Evolutionary conservation across 345 rosid genomes (phyloP).

Genomic region (Triadica sebifera): DNA sequence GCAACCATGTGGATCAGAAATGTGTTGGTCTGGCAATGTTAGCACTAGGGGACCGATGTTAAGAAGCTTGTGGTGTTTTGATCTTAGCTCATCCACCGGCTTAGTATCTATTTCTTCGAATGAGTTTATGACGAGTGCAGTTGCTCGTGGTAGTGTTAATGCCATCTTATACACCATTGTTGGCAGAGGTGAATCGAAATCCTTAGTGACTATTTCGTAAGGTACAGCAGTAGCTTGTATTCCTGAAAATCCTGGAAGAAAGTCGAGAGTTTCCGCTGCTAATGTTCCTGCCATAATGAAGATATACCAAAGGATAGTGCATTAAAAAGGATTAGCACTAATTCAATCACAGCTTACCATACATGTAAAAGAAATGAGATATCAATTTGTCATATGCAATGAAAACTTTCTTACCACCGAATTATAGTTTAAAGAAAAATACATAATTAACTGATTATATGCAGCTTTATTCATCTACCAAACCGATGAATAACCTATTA

Average conservation of each 20-base stretch:
- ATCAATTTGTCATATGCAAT: no score
- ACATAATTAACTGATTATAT: no score
- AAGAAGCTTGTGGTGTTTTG: slow-evolving; percentile 36
- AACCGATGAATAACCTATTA: no score
- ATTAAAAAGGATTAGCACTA: neutral
- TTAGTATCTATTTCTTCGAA: slow-evolving; percentile 41
- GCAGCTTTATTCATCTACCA: no score
- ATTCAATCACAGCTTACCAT: no score
- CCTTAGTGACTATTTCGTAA: slow-evolving; percentile 10
- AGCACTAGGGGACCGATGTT: slow-evolving; percentile 42
- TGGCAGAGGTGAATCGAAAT: slow-evolving; percentile 18
- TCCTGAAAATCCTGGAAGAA: slow-evolving; percentile 38
- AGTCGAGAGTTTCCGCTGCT: slow-evolving; percentile 30
- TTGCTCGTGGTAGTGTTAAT: slow-evolving; percentile 34
- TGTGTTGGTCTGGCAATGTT: slow-evolving; percentile 6
- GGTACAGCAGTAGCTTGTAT: slow-evolving; percentile 38
- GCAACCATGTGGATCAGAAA: slow-evolving; percentile 31
- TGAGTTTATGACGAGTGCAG: slow-evolving; percentile 38
- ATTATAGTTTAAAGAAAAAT: no score
- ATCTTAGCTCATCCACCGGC: slow-evolving; percentile 23
- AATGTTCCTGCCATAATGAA: slow-evolving; percentile 18
- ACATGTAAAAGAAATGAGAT: no score
- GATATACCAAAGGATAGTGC: neutral
- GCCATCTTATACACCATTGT: slow-evolving; percentile 41
- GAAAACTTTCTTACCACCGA: no score